Evolutionary conservation across 129 eudicot species (phyloP), one percentile per base, ranked within the genome.

Genomic region (Silybum marianum): DNA sequence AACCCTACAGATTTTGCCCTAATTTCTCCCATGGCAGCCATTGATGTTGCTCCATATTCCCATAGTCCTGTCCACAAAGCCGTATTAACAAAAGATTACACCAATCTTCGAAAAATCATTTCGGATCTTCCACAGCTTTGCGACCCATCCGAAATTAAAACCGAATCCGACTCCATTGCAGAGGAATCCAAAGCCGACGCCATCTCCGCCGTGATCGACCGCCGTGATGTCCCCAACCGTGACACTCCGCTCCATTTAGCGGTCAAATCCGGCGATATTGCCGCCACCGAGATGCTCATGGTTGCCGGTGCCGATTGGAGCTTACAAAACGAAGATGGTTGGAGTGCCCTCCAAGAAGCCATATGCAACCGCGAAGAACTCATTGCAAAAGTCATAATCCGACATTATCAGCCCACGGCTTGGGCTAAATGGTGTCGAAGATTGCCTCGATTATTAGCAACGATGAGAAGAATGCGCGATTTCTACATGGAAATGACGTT

Each of bases 371-470:
- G 76, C 3, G 77, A 88, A 72, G 90, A 88, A 71, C 74, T 32
- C 7, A 79, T 88, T 48, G 90, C 90, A 9, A 88, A 78, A 16
- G 39, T 82, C 6, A 88, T 88, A 30, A 84, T 84, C 8, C 63
- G 84, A 58, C 88, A 78, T 4, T 88, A 88, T 58, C 86, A 81
- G 74, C 90, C 90, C 19, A 65, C 78, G 14, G 90, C 88, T 48
- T 88, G 88, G 90, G 90, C 90, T 14, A 88, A 85, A 72, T 88
- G 88, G 88, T 88, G 90, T 66, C 79, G 90, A 74, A 81, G 90
- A 32, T 78, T 88, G 46, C 88, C 90, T 54, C 82, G 90, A 0
- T 81, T 88, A 32, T 19, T 88, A 8, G 80, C 80, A 16, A 78
- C 90, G 2, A 84, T 84, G 85, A 81, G 86, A 48, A 63, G 90